These are phyloP conservation scores for Hygrophila difformis DNA, from an alignment of 257 asterid species.

Conservation along the genomic window DNA sequence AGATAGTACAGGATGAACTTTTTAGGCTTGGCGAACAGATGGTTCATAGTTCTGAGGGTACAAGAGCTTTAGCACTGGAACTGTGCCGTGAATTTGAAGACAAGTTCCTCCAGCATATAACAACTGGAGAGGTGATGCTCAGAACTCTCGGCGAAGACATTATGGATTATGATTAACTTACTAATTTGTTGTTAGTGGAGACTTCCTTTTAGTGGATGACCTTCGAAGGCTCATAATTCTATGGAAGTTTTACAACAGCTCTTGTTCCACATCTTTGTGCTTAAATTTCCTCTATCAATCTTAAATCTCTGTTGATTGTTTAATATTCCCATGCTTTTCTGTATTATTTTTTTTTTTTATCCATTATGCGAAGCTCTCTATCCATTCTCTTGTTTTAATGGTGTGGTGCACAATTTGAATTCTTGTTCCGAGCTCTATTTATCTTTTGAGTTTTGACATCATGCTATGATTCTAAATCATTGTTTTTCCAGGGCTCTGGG, in stretches of 20 bases:
- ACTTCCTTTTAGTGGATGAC: neutral
- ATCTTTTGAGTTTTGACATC: neutral
- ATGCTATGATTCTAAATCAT: slow-evolving; percentile 15
- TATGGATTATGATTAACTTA: neutral
- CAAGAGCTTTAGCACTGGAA: slow-evolving; percentile 91
- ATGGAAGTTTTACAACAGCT: too few species aligned
- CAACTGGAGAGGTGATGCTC: slow-evolving; percentile 73
- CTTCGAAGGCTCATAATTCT: neutral
- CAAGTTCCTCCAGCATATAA: slow-evolving; percentile 93
- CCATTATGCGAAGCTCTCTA: too few species aligned
- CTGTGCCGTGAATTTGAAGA: slow-evolving; percentile 99
- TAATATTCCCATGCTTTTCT: too few species aligned
- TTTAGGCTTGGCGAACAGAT: slow-evolving; percentile 88
- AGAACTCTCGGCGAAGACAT: neutral
- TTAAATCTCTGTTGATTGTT: too few species aligned
- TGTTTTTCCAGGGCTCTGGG: slow-evolving; percentile 68
- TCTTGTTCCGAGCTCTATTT: slow-evolving; percentile 11
- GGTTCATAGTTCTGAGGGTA: slow-evolving; percentile 91
- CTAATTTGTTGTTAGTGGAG: neutral
- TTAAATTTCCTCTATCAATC: too few species aligned
- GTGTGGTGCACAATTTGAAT: neutral
- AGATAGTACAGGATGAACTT: slow-evolving; percentile 89
- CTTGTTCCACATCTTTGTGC: too few species aligned
- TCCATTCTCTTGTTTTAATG: too few species aligned
- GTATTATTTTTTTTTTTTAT: too few species aligned